phyloP scores from a whole-genome alignment of 2,329 filamentous ascomycete species.

The Nannizzia gypsea region DNA sequence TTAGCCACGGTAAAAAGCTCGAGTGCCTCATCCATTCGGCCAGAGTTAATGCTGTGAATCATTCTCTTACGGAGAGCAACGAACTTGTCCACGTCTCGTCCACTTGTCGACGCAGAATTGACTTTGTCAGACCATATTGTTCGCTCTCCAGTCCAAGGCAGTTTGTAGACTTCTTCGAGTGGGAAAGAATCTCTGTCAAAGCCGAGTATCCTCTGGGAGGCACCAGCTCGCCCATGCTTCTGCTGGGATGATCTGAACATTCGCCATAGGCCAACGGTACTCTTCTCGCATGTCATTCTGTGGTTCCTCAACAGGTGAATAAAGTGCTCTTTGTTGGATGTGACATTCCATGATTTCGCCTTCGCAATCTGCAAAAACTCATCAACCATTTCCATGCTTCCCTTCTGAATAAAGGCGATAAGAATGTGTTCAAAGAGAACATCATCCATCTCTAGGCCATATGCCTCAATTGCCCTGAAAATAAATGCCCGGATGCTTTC shows the following conservation, averaged over 20 bases:
- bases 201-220: conserved; percentile 28
- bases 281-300: conserved; percentile 24
- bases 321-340: conserved; percentile 22
- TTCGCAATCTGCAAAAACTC: conserved; percentile 24
- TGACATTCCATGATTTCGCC: conserved; percentile 24
- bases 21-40: conserved; percentile 25
- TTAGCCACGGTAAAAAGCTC: conserved; percentile 22
- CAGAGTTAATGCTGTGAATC: conserved; percentile 28
- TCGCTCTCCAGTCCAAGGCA: conserved; percentile 16
- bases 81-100: conserved; percentile 23
- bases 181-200: conserved; percentile 24
- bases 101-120: conserved; percentile 20
- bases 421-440: conserved; percentile 31
- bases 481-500: conserved; percentile 27
- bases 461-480: conserved; percentile 25
- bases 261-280: conserved; percentile 30
- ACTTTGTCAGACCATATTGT: conserved; percentile 24
- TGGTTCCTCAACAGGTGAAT: conserved; percentile 25
- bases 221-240: conserved; percentile 22
- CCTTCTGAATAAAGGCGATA: conserved; percentile 31
- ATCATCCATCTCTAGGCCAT: conserved; percentile 27
- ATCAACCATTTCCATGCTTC: conserved; percentile 22
- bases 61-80: conserved; percentile 28
- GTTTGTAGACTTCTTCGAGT: conserved; percentile 18
- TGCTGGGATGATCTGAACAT: conserved; percentile 30